Evolutionary conservation across 805 yeast genomes (phyloP).

Genomic region (Torulaspora indica): DNA sequence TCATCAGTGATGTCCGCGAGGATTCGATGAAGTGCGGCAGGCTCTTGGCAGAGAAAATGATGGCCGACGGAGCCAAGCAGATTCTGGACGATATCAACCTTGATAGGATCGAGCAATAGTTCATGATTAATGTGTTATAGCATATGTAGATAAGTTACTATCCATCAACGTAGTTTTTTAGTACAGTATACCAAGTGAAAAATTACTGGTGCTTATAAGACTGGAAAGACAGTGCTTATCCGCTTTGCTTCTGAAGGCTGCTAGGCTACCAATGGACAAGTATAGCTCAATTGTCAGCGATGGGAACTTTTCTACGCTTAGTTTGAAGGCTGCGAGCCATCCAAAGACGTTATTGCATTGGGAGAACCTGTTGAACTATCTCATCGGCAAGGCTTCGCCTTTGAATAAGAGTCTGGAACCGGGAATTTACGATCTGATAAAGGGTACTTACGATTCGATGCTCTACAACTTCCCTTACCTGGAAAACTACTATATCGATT

Average conservation of each 20-base stretch:
- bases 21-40: slow-evolving; percentile 73
- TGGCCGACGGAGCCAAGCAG: slow-evolving; percentile 72
- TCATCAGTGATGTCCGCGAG: slow-evolving; percentile 39
- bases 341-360: slow-evolving; percentile 30
- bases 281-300: slow-evolving; percentile 18
- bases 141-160: slow-evolving; percentile 7
- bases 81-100: slow-evolving; percentile 78
- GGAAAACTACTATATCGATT: slow-evolving; percentile 36
- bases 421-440: slow-evolving; percentile 19
- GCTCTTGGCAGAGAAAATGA: slow-evolving; percentile 60
- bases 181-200: not conserved
- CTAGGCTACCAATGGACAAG: slow-evolving; percentile 21
- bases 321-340: slow-evolving; percentile 26
- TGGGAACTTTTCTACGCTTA: slow-evolving; percentile 26
- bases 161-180: not conserved
- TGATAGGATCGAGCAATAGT: slow-evolving; percentile 46
- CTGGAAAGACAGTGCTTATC: not conserved
- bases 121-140: slow-evolving; percentile 6
- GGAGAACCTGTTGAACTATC: slow-evolving; percentile 31
- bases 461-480: slow-evolving; percentile 31
- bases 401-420: slow-evolving; percentile 26
- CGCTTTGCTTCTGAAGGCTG: not conserved
- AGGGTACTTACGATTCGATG: slow-evolving; percentile 30
- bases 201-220: not conserved
- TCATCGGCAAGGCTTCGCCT: slow-evolving; percentile 25